Base-by-base conservation (phyloP, 768 basidiomycete species). In the Flagelloscypha sp. region DNA sequence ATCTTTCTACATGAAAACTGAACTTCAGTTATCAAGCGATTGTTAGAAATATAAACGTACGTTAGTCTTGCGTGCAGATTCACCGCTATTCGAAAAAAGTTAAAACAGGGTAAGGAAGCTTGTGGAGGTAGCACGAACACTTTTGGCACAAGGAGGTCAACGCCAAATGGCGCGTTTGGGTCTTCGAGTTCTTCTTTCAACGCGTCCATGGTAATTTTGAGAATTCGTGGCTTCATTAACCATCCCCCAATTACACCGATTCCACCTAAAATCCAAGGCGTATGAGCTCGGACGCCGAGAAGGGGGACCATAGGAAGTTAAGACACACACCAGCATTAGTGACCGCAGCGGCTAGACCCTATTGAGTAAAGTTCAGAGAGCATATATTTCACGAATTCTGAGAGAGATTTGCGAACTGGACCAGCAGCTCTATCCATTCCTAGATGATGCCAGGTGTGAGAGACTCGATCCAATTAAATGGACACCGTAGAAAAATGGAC, bases 341-440 rank as follows among this genome's bases (percentile, higher is more conserved):
- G 13, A 92, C 86, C 1, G 84, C 76, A 13, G 87, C 89, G 13
- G 88, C 88, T 6, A 92, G 62, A 56, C n/a, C n/a, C n/a, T n/a
- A n/a, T n/a, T n/a, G n/a, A n/a, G n/a, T n/a, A n/a, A n/a, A n/a
- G n/a, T n/a, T n/a, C n/a, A n/a, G n/a, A n/a, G n/a, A n/a, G n/a
- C n/a, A n/a, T n/a, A n/a, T n/a, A n/a, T n/a, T n/a, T n/a, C n/a
- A n/a, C n/a, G n/a, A n/a, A n/a, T n/a, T n/a, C n/a, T n/a, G n/a
- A n/a, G n/a, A n/a, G n/a, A n/a, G n/a, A n/a, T n/a, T n/a, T n/a
- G n/a, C n/a, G n/a, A n/a, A 69, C 81, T 8, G 87, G 84, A 6
- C 85, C 85, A 30, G 87, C 84, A 34, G 86, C 87, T 20, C 88
- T 78, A 50, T 85, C 86, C 86, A 89, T 88, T 36, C 81, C n/a